A percentile compares a stretch with the other conserved stretches of the same genome.
phyloP scores from a whole-genome alignment of 2,329 filamentous ascomycete genomes.

The Pseudohalonectria lignicola region DNA sequence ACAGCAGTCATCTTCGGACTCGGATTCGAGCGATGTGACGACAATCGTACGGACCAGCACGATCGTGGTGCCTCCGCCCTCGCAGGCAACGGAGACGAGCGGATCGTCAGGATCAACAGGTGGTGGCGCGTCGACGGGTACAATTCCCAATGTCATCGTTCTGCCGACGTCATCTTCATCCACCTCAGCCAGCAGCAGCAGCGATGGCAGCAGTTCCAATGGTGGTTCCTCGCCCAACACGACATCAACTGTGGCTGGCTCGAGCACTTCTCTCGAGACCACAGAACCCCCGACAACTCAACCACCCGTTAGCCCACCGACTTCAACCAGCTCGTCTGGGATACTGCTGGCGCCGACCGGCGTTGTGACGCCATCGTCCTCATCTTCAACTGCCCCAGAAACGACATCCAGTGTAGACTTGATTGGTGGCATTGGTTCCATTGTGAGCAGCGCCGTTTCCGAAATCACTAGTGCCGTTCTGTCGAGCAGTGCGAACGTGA shows the following conservation, averaged over 20 bases:
- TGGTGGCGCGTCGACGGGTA: background rate
- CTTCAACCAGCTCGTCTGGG: conserved; percentile 6
- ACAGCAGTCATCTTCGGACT: background rate
- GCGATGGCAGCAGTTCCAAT: background rate
- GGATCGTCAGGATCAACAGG: background rate
- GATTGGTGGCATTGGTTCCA: conserved; percentile 5
- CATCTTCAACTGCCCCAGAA: background rate
- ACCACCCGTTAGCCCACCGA: conserved; percentile 7
- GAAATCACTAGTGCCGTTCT: conserved; percentile 5
- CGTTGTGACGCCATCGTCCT: conserved; percentile 12
- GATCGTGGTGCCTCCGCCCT: conserved; percentile 10
- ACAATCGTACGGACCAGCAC: conserved; percentile 17
- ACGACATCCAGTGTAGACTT: background rate
- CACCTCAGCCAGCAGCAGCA: conserved; percentile 2
- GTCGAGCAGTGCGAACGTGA: conserved; percentile 7
- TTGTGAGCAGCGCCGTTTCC: conserved; percentile 11
- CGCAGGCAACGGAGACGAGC: conserved; percentile 2
- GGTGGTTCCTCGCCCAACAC: conserved; percentile 3
- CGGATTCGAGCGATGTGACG: conserved; percentile 9
- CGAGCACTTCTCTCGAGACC: background rate
- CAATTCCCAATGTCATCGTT: background rate
- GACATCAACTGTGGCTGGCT: background rate
- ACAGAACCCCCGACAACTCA: conserved; percentile 4
- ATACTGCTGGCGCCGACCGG: conserved; percentile 20
- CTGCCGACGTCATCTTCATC: conserved; percentile 1